Base-by-base conservation (phyloP, 331 rosid species). In the Malus hybrid region DNA sequence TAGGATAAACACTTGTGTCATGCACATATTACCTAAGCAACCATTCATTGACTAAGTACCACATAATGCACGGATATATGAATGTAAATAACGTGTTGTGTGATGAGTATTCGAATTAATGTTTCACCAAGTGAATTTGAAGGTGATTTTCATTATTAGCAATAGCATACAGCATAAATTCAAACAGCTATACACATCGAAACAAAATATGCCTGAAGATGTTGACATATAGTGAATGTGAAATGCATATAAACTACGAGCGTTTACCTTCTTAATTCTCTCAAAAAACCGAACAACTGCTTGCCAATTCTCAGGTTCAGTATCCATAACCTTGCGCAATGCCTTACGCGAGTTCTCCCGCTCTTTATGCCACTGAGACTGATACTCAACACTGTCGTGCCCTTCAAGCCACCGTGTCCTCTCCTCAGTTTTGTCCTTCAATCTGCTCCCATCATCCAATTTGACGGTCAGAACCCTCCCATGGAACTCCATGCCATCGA, bases 401-500 rank as follows among this genome's bases (percentile, higher is more conserved):
- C 96, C 96, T 71, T 69, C 72, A 61, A 88, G 65, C 91, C 91
- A 89, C 83, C 86, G 81, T 65, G 65, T 85, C 76, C 95, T 88
- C 85, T 83, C 89, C 39, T 59, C 61, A 39, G 76, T 32, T 79
- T 80, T 94, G 79, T 85, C 96, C 89, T 75, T 86, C 85, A 65
- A 8, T 62, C 91, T 87, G 87, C 84, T 87, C 63, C 97, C 97
- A 46, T 92, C 93, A 32, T 92, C 99, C 82, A 92, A 81, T 69
- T 89, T 90, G 79, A 94, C 97, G 24, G 97, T 90, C 83, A 94
- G 72, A 15, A 89, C 84, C 73, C 97, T 84, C 65, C 97, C 96
- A 14, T 87, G 96, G 65, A 94, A 94, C 82, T 94, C 99, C 70
- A 94, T 86, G 3, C 99, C 99, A 18, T 94, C 97, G 22, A 94